These are phyloP conservation scores for Jatropha curcas DNA, from an alignment of 345 rosid species.

Conservation along the genomic window DNA sequence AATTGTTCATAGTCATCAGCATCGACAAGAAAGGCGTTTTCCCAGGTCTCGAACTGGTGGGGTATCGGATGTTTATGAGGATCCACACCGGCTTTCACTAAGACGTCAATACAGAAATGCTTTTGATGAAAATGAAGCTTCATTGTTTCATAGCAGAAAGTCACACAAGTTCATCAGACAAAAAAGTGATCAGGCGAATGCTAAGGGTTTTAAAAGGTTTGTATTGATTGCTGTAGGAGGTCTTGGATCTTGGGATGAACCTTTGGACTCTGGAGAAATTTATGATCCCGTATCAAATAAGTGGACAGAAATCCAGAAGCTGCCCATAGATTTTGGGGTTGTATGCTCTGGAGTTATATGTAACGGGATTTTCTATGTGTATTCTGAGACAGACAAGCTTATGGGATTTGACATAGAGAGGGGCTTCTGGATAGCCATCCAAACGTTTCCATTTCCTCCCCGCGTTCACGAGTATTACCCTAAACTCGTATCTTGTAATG, in stretches of 20 bases:
- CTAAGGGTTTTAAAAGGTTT: constrained; percentile 52
- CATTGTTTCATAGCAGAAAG: constrained; percentile 41
- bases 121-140: constrained; percentile 52
- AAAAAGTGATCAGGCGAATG: constrained; percentile 49
- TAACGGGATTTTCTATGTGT: constrained; percentile 80
- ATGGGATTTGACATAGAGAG: constrained; percentile 86
- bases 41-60: constrained; percentile 65
- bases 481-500: constrained; percentile 74
- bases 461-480: constrained; percentile 93
- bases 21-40: constrained; percentile 71
- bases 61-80: constrained; percentile 88
- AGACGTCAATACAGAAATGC: constrained; percentile 63
- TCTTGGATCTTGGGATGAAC: constrained; percentile 80
- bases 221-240: constrained; percentile 84
- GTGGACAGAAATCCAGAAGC: constrained; percentile 81
- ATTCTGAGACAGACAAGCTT: constrained; percentile 86
- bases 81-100: constrained; percentile 88
- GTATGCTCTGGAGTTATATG: constrained; percentile 77
- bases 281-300: constrained; percentile 79
- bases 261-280: constrained; percentile 90
- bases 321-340: constrained; percentile 75
- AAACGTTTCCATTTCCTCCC: constrained; percentile 80
- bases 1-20: constrained; percentile 48
- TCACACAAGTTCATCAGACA: constrained; percentile 51
- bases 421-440: constrained; percentile 87